Evolutionary conservation across 441 rosid genomes (phyloP), one percentile per base, ranked within the genome.

Genomic region (Biscutella laevigata): DNA sequence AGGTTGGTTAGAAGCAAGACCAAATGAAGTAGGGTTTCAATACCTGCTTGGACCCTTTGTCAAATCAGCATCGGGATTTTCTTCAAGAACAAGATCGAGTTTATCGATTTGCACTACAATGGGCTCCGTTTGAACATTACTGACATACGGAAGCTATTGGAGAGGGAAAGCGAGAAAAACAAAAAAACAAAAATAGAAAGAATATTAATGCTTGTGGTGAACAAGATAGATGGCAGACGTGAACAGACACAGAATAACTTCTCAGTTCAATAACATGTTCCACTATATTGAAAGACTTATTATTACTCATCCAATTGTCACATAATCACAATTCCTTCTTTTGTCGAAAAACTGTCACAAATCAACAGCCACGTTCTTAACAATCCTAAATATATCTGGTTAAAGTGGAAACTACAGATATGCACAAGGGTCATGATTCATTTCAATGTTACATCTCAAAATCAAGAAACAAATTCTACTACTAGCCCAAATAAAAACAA

Each of bases 61-160:
- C 15, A 67, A 75, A 67, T 78, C 92, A 28, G 56, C 64, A 62
- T 88, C 86, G 5, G 66, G 74, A 51, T 88, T 92, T 71, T 88
- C 99, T 80, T 92, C 92, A 62, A 92, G 74, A 77, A 92, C 99
- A 77, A 92, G 74, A 79, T 92, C 95, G 10, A 92, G 94, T 74
- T 73, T 79, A 80, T 88, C 94, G 27, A 88, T 73, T 71, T 88
- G 99, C 73, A 92, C 83, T 47, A 88, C 75, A 21, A 92, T 71
- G 6, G 99, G 95, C 58, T 92, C 99, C 16, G 77, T 48, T 78
- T 92, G 99, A 21, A 88, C 94, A 57, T 84, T 82, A 53, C 94
- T 92, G 19, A 92, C 80, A 12, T 84, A 84, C 0, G 99, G 99
- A 62, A 88, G 92, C 99, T 92, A 67, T 45, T 43, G 20, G 42